A percentile compares a stretch with the other conserved stretches of the same genome.
Conservation (phyloP, 495 filamentous ascomycete species). For the Penicillium taxi region DNA sequence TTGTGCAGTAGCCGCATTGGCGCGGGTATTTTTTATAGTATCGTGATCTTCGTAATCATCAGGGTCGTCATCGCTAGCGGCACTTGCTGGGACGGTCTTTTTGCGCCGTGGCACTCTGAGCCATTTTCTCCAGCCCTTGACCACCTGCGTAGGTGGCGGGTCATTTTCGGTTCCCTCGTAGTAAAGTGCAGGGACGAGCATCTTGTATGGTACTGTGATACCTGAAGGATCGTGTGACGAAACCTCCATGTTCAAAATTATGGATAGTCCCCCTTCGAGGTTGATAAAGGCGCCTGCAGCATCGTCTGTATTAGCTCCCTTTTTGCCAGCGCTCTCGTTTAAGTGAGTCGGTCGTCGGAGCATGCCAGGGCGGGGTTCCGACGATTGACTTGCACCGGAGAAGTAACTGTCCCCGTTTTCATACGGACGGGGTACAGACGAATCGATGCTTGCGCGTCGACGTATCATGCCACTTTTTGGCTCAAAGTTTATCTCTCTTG, state of each 20-base stretch:
- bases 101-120: conserved; percentile 21
- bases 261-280: conserved; percentile 70
- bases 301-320: conserved; percentile 35
- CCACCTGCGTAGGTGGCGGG: conserved; percentile 27
- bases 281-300: conserved; percentile 46
- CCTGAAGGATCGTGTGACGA: conserved; percentile 76
- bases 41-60: conserved; percentile 25
- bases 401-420: conserved; percentile 37
- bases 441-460: conserved; percentile 36
- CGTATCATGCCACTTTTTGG: conserved; percentile 11
- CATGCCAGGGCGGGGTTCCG: conserved; percentile 30
- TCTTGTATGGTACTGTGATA: conserved; percentile 77
- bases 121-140: conserved; percentile 42
- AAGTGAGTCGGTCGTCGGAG: conserved; percentile 71
- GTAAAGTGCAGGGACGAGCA: conserved; percentile 71
- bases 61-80: conserved; percentile 9
- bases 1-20: conserved; percentile 15
- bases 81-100: conserved; percentile 13
- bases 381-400: conserved; percentile 17
- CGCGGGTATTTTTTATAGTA: conserved; percentile 21
- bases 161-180: conserved; percentile 43
- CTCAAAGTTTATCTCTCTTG: conserved; percentile 34
- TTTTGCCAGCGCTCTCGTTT: conserved; percentile 47
- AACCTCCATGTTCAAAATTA: conserved; percentile 81
- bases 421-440: conserved; percentile 18